Conservation (phyloP, 371 early-diverging fungal species). For the Rhizopus sp. region DNA sequence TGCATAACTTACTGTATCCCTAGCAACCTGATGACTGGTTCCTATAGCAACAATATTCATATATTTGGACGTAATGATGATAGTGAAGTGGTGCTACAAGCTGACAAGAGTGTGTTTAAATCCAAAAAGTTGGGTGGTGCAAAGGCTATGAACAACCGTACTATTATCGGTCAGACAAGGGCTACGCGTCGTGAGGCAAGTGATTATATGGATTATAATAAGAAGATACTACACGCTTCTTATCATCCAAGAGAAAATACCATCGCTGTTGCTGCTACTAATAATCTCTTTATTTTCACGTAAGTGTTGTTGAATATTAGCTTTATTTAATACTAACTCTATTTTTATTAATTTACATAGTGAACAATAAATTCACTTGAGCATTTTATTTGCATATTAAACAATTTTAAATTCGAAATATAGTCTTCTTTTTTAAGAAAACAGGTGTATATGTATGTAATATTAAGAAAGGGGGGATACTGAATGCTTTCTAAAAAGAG, state of each 20-base stretch:
- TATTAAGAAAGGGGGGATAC: background rate
- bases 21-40: slow-evolving; percentile 87
- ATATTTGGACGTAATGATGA: slow-evolving; percentile 77
- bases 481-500: slow-evolving; percentile 15
- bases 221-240: slow-evolving; percentile 96
- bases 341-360: background rate
- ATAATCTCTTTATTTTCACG: slow-evolving; percentile 97
- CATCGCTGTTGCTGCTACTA: slow-evolving; percentile 96
- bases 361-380: slow-evolving; percentile 1
- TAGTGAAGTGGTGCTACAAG: slow-evolving; percentile 87
- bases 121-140: slow-evolving; percentile 79
- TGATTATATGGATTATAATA: slow-evolving; percentile 88
- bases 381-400: slow-evolving; percentile 6
- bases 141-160: slow-evolving; percentile 44
- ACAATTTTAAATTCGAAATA: too few relatives aligned
- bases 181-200: slow-evolving; percentile 68
- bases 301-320: slow-evolving; percentile 27
- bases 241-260: slow-evolving; percentile 99
- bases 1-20: background rate
- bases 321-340: background rate
- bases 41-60: slow-evolving; percentile 95
- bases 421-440: too few relatives aligned
- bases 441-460: too few relatives aligned
- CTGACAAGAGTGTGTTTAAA: slow-evolving; percentile 95
- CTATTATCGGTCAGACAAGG: slow-evolving; percentile 15